Evolutionary conservation across 805 yeast genomes (phyloP).

Genomic region (Schizosaccharomyces lindneri): DNA sequence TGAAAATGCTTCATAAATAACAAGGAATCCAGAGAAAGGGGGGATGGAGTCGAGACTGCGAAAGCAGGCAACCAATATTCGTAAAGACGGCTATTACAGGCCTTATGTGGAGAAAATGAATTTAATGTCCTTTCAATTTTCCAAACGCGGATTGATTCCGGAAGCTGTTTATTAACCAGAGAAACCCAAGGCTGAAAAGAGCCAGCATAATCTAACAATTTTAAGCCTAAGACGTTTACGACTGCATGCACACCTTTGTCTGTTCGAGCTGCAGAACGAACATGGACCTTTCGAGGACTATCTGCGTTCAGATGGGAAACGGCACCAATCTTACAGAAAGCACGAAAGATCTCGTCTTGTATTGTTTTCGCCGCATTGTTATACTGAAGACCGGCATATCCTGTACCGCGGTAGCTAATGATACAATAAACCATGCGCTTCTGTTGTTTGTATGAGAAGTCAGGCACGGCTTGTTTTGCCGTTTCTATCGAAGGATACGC

Average conservation of each 20-base stretch:
- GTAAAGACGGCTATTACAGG: conserved; percentile 88
- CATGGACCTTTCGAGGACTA: conserved; percentile 59
- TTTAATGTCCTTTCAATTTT: conserved; percentile 74
- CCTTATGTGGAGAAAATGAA: conserved; percentile 77
- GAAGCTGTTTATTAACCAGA: conserved; percentile 50
- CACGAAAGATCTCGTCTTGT: conserved; percentile 66
- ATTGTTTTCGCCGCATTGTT: conserved; percentile 75
- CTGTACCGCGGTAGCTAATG: conserved; percentile 89
- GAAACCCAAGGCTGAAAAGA: conserved; percentile 47
- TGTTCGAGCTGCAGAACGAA: conserved; percentile 39
- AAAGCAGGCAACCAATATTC: conserved; percentile 86
- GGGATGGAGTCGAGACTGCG: conserved; percentile 70
- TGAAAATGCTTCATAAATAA: conserved; percentile 31
- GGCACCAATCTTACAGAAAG: conserved; percentile 69
- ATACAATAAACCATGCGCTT: conserved; percentile 73
- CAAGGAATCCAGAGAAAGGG: conserved; percentile 13
- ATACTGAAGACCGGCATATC: conserved; percentile 87
- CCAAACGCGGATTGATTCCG: conserved; percentile 79
- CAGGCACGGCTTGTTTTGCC: too few relatives aligned
- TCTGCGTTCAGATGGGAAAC: conserved; percentile 64
- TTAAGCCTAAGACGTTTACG: conserved; percentile 72
- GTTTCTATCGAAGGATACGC: too few relatives aligned
- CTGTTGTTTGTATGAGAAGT: conserved; percentile 11
- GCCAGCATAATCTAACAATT: conserved; percentile 62
- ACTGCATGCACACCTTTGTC: conserved; percentile 97